These are phyloP conservation scores for Balansia obtecta DNA, from an alignment of 2,329 filamentous ascomycete genomes.

Conservation along the genomic window DNA sequence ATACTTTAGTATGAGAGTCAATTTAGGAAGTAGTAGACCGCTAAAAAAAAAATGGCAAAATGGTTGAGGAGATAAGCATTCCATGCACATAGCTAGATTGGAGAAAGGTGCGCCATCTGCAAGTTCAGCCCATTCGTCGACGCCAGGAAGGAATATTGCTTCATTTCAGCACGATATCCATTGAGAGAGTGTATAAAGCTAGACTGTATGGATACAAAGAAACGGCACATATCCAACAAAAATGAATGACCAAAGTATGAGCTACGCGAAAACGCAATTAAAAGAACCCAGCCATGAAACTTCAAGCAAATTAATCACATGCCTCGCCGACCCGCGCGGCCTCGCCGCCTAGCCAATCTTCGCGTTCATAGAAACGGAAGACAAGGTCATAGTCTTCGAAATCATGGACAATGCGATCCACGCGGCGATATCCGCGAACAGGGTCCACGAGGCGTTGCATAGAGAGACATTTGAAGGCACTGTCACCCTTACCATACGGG, in stretches of 20 bases:
- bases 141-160: neutral
- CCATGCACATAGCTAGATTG: neutral
- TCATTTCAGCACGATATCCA: neutral
- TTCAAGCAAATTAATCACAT: neutral
- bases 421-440: slow-evolving; percentile 73
- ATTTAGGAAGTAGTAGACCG: neutral
- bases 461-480: slow-evolving; percentile 24
- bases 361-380: slow-evolving; percentile 89
- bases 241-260: neutral
- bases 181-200: slow-evolving; percentile 3
- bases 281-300: slow-evolving; percentile 12
- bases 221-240: neutral
- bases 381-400: slow-evolving; percentile 95
- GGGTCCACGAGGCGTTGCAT: slow-evolving; percentile 53
- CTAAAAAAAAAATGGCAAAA: too few species aligned
- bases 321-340: slow-evolving; percentile 41
- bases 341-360: slow-evolving; percentile 55
- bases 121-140: neutral
- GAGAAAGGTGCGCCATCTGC: neutral
- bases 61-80: neutral
- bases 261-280: neutral
- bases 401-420: slow-evolving; percentile 94
- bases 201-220: neutral
- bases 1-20: neutral
- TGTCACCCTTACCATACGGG: slow-evolving; percentile 27